Evolutionary conservation across 2,329 filamentous ascomycete genomes (phyloP).

Genomic region (Coleophoma cylindrospora): DNA sequence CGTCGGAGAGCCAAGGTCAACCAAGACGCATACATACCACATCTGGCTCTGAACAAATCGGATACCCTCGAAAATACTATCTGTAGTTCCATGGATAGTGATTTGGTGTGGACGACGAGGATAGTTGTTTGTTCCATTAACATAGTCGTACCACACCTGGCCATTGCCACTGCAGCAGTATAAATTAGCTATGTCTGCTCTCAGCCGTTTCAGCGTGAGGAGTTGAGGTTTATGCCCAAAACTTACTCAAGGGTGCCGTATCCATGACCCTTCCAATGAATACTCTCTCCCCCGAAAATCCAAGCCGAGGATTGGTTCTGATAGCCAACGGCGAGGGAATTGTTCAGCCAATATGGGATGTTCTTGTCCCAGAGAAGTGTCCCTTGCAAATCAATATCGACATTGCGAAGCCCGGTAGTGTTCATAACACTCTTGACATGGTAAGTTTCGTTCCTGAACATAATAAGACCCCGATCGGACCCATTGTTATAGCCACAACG

Average conservation of each 20-base stretch:
- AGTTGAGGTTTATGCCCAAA: too few relatives aligned
- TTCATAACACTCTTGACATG: slow-evolving; percentile 39
- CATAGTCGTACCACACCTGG: too few relatives aligned
- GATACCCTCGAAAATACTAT: too few relatives aligned
- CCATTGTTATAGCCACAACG: slow-evolving; percentile 28
- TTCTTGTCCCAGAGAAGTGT: slow-evolving; percentile 42
- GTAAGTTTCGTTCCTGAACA: slow-evolving; percentile 38
- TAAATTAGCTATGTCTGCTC: too few relatives aligned
- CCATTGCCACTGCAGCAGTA: too few relatives aligned
- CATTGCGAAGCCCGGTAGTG: slow-evolving; percentile 34
- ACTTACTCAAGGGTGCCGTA: slow-evolving; percentile 41
- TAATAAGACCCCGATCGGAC: slow-evolving; percentile 25
- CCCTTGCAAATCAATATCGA: slow-evolving; percentile 46
- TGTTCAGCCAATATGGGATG: slow-evolving; percentile 45
- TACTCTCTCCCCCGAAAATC: slow-evolving; percentile 46
- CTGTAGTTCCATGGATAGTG: too few relatives aligned
- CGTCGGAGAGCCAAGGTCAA: too few relatives aligned
- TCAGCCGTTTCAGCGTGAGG: too few relatives aligned
- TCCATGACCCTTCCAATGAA: slow-evolving; percentile 44
- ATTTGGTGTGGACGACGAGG: too few relatives aligned
- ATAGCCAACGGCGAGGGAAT: slow-evolving; percentile 45
- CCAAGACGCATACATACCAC: too few relatives aligned
- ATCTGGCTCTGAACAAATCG: too few relatives aligned
- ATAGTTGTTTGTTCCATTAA: too few relatives aligned
- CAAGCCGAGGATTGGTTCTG: slow-evolving; percentile 52